These are phyloP conservation scores for Orbilia brochopaga DNA, from an alignment of 2,329 filamentous ascomycete genomes.

Conservation along the genomic window DNA sequence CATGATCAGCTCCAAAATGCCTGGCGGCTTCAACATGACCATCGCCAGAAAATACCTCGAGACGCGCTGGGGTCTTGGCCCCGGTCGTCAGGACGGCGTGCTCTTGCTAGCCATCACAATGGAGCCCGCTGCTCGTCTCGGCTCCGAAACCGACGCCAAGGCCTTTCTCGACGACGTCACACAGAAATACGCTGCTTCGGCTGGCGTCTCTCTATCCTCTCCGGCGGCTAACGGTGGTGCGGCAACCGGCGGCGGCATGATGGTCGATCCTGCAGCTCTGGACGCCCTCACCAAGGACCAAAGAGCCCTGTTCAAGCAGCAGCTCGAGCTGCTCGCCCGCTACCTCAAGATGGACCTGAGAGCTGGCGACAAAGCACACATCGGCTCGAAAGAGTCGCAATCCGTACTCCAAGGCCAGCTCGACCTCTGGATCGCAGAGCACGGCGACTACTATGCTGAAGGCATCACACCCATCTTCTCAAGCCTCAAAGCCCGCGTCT, in stretches of 20 bases:
- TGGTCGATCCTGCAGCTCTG: constrained; percentile 98
- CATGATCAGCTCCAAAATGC: constrained; percentile 98
- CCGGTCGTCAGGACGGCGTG: constrained; percentile 88
- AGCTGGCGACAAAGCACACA: constrained; percentile 91
- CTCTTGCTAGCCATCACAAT: constrained; percentile 87
- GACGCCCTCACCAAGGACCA: constrained; percentile 98
- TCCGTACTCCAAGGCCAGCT: constrained; percentile 88
- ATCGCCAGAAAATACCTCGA: constrained; percentile 93
- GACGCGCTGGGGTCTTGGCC: constrained; percentile 84
- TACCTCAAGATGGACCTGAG: constrained; percentile 97
- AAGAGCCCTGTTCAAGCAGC: constrained; percentile 94
- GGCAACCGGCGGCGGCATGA: constrained; percentile 78
- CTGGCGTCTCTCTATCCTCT: constrained; percentile 82
- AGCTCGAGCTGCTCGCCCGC: constrained; percentile 89
- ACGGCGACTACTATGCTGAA: constrained; percentile 92
- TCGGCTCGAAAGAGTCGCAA: constrained; percentile 82
- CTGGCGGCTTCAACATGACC: constrained; percentile 98
- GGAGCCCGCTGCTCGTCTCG: constrained; percentile 86
- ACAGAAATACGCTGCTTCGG: constrained; percentile 84
- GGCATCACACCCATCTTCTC: constrained; percentile 96
- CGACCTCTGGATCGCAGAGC: constrained; percentile 92
- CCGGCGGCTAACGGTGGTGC: constrained; percentile 73
- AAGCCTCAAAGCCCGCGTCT: constrained; percentile 88
- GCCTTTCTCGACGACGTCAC: constrained; percentile 85
- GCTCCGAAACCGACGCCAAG: constrained; percentile 89